Base-by-base conservation (phyloP, 345 rosid species). In the Pistacia atlantica region DNA sequence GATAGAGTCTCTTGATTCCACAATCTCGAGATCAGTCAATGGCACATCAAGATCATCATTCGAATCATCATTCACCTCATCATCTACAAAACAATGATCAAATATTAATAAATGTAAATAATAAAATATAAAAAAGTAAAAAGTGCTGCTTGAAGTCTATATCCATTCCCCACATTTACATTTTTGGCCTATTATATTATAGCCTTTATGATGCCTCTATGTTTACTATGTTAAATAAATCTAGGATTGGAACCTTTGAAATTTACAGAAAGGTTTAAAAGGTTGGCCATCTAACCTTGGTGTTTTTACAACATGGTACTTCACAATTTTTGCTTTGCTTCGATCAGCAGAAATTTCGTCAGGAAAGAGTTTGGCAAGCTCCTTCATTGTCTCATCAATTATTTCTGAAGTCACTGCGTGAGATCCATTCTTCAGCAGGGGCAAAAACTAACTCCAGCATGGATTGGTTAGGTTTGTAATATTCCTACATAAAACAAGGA, bases 401-500 rank as follows among this genome's bases (percentile, higher is more conserved):
- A 96, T 96, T 67, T 93, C 97, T n/a, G 88, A 79, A 22, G 80
- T 96, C 93, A 13, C 88, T n/a, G 17, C 91, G 11, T 31, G 95
- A 90, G 78, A 95, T 89, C 99, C 99, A 93, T 83, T 90, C 95
- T 82, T 89, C 99, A 35, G 98, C n/a, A 96, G 99, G 99, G 37
- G 97, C 98, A 85, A 96, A 93, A 73, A 93, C 97, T 69, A 96
- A 84, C 91, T 96, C 99, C 84, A 96, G 86, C 95, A 96, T 96
- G 12, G 99, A 96, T 60, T 88, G 88, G 79, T 91, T 87, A 20
- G 97, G 97, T 80, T 88, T 82, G 69, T 96, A 92, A 86, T 96
- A 96, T 79, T 93, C 99, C 97, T 95, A 83, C 65, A 73, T 61
- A 49, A 46, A 63, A 16, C 59, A 67, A 28, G 17, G 48, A 37